Base-by-base conservation (phyloP, 371 early-diverging fungal genomes). In the Lichtheimia ramosa region DNA sequence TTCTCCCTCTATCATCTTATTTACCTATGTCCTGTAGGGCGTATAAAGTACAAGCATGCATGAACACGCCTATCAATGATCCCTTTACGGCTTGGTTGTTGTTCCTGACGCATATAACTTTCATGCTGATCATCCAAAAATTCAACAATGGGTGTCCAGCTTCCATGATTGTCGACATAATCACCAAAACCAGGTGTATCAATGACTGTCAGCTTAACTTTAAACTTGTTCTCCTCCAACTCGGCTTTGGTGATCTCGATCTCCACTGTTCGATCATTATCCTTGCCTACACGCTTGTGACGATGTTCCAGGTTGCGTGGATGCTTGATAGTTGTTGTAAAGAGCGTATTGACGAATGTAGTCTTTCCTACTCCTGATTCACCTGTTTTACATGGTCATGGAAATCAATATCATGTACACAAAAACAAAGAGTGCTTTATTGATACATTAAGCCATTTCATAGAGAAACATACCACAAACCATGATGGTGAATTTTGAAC, bases 51-150 rank as follows among this genome's bases (percentile, higher is more conserved):
- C 23, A 99, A 68, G 68, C 95, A 94, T 3, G 92, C 95, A 67
- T 99, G 89, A n/a, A 92, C 86, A 51, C 92, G 71, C 62, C 85
- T 65, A 69, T 92, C 92, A 58, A 84, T 81, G 55, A 79, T 72
- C 25, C 82, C 75, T 48, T 75, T 61, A 28, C 89, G 72, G 16
- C 75, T 67, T 5, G 83, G 75, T 41, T 82, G 80, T 41, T 77
- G 73, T 66, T 90, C 89, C 58, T 83, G 81, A 64, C 88, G 85
- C 87, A 98, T 89, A 64, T 91, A 93, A 54, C 81, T 84, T 67
- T 92, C 94, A 79, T 96, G 95, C 75, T 96, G 97, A 60, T 95
- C 94, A 69, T 97, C 95, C 57, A 99, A 86, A 72, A 96, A 86
- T 43, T 89, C 83, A 43, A 87, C 71, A 62, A 89, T 75, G 58